These are phyloP conservation scores for Fagopyrum homotropicum DNA, from an alignment of 148 eudicot genomes.

Conservation along the genomic window DNA sequence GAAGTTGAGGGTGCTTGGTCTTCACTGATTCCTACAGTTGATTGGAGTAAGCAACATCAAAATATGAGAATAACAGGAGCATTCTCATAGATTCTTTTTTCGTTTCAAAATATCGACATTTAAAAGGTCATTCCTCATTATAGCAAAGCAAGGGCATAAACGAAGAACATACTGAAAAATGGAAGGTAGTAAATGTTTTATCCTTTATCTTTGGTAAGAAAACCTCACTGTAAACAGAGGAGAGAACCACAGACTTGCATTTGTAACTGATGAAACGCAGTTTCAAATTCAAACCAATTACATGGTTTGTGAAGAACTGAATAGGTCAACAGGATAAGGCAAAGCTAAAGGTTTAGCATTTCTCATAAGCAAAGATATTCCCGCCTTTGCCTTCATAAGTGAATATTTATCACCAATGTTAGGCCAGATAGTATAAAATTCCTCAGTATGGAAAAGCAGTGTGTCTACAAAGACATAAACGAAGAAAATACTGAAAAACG, in stretches of 20 bases:
- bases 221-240: neutral
- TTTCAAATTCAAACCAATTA: neutral
- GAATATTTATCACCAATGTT: too few species aligned
- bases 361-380: too few species aligned
- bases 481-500: neutral
- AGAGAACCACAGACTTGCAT: neutral
- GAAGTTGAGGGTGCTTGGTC: constrained; percentile 91
- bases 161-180: neutral
- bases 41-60: constrained; percentile 4
- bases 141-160: neutral
- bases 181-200: neutral
- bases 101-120: neutral
- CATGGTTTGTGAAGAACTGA: neutral
- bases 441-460: neutral
- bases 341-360: too few species aligned
- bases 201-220: neutral
- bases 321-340: too few species aligned
- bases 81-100: neutral
- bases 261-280: neutral
- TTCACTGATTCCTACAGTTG: constrained; percentile 72
- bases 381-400: too few species aligned
- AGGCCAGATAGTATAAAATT: too few species aligned
- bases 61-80: neutral
- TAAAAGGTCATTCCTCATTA: neutral
- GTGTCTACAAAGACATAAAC: neutral